Conservation (phyloP, 2,329 filamentous ascomycete species). For the Xenoacremonium recifei region DNA sequence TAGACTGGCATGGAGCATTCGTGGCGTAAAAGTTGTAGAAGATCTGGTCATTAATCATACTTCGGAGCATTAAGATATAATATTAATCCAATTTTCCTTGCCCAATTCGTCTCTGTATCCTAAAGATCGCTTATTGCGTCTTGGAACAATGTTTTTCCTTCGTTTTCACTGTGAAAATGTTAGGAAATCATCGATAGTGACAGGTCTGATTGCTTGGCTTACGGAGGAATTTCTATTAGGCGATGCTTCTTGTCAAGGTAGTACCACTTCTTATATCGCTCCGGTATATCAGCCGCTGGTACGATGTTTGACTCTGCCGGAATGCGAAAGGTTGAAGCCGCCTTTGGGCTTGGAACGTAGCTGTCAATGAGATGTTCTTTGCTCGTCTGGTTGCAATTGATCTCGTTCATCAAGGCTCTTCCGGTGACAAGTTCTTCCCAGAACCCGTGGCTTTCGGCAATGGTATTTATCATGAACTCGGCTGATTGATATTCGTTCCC, state of each 20-base stretch:
- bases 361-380: constrained; percentile 28
- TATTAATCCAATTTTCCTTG: no score
- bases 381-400: constrained; percentile 42
- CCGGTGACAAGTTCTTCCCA: constrained; percentile 40
- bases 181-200: no score
- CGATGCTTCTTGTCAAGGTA: constrained; percentile 34
- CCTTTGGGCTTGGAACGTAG: constrained; percentile 30
- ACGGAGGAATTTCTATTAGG: constrained; percentile 24
- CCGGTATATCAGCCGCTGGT: constrained; percentile 28
- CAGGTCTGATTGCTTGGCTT: no score
- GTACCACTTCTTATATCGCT: constrained; percentile 36
- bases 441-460: constrained; percentile 36
- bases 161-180: no score
- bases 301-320: constrained; percentile 28
- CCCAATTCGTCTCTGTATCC: no score
- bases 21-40: no score
- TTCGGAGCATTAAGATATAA: no score
- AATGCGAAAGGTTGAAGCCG: constrained; percentile 30
- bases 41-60: no score
- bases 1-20: no score
- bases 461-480: constrained; percentile 27
- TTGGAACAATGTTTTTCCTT: no score
- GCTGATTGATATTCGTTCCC: constrained; percentile 36
- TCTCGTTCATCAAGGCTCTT: constrained; percentile 33
- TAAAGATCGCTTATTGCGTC: no score